A percentile compares a stretch with the other conserved stretches of the same genome.
Evolutionary conservation across 257 asterid genomes (phyloP).

Genomic region (Solanum pinnatisectum): DNA sequence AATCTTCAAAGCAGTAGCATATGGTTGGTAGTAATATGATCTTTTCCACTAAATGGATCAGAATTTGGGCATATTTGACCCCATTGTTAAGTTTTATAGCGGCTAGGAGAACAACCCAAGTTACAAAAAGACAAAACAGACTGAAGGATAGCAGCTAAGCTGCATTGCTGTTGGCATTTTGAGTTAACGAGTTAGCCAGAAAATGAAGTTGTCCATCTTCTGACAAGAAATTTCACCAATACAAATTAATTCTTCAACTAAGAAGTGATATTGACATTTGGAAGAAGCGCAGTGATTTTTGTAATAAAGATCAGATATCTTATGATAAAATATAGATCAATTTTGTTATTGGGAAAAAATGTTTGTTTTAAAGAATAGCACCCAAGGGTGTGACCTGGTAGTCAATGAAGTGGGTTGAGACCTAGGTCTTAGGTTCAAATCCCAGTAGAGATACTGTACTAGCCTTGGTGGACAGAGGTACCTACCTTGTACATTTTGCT

Average conservation of each 20-base stretch:
- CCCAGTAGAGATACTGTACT: not conserved
- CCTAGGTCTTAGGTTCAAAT: not conserved
- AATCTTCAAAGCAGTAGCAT: not conserved
- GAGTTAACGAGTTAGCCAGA: not conserved
- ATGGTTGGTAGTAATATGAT: not conserved
- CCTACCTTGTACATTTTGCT: not conserved
- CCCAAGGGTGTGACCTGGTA: not conserved
- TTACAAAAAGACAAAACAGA: not conserved
- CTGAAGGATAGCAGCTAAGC: not conserved
- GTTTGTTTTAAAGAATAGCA: not conserved
- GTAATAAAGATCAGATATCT: not conserved
- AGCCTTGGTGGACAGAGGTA: not conserved
- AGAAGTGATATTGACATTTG: not conserved
- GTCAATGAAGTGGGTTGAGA: not conserved
- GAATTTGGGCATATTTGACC: not conserved
- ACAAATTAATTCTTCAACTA: not conserved
- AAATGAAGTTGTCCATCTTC: not conserved
- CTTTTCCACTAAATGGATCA: not conserved
- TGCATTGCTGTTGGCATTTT: not conserved
- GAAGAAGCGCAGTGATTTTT: not conserved
- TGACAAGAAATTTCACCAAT: not conserved
- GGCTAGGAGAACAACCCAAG: not conserved
- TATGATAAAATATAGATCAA: not conserved
- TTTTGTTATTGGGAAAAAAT: not conserved
- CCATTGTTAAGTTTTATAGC: not conserved